Conservation (phyloP, 192 early-diverging fungal genomes). For the Backusella tuberculispora region DNA sequence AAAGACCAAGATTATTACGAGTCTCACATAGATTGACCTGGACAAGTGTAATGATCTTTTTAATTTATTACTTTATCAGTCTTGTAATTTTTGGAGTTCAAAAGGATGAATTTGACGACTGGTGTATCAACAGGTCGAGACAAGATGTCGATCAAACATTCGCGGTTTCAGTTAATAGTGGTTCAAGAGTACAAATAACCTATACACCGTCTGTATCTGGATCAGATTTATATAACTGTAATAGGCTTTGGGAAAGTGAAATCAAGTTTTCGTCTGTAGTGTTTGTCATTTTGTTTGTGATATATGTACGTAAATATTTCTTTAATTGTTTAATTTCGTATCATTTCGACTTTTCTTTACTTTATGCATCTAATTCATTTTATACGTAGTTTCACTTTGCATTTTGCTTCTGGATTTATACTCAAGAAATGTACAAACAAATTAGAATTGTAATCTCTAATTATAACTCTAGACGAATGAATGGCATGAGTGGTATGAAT, state of each 20-base stretch:
- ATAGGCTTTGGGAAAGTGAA: constrained; percentile 39
- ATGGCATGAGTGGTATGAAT: not conserved
- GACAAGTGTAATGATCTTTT: constrained; percentile 26
- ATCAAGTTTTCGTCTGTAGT: constrained; percentile 37
- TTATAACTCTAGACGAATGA: not conserved
- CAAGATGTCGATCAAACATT: not conserved
- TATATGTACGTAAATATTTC: constrained; percentile 28
- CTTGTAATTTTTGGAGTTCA: constrained; percentile 39
- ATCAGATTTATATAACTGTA: constrained; percentile 38
- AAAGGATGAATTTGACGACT: constrained; percentile 20
- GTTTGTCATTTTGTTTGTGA: constrained; percentile 26
- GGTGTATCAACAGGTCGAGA: constrained; percentile 35
- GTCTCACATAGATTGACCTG: constrained; percentile 23
- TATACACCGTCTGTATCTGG: constrained; percentile 8
- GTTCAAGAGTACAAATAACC: constrained; percentile 11
- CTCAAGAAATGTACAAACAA: constrained; percentile 14
- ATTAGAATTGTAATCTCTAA: not conserved
- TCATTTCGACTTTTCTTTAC: no score
- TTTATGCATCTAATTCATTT: not conserved
- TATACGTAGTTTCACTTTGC: constrained; percentile 23
- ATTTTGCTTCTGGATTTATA: constrained; percentile 26
- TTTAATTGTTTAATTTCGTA: no score
- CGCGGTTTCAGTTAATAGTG: not conserved
- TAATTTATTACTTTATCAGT: constrained; percentile 34
- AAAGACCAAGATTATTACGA: constrained; percentile 19